Conservation (phyloP, 192 early-diverging fungal species). For the Podila epicladia region DNA sequence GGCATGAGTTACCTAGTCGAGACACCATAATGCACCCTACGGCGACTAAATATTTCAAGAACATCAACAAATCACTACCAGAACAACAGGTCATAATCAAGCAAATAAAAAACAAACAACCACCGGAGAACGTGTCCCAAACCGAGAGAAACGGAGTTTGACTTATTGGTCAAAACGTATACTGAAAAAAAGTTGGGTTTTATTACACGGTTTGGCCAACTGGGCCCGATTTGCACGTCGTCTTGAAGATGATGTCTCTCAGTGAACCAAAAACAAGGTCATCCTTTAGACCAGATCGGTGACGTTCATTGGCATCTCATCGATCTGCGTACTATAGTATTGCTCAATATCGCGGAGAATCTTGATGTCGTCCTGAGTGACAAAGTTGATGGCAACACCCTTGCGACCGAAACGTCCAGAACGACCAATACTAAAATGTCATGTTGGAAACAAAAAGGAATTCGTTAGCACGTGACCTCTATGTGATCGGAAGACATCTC, state of each 20-base stretch:
- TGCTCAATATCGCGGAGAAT: conserved; percentile 98
- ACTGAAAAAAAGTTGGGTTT: too few species aligned
- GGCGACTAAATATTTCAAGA: background rate
- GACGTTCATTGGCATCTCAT: conserved; percentile 92
- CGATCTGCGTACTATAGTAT: conserved; percentile 97
- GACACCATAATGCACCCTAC: background rate
- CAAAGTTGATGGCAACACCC: conserved; percentile 99
- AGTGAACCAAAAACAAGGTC: too few species aligned
- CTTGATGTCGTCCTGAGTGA: conserved; percentile 92
- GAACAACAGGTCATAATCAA: too few species aligned
- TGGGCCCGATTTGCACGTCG: too few species aligned
- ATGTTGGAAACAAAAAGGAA: background rate
- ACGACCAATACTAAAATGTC: conserved; percentile 79
- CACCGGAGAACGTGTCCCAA: too few species aligned
- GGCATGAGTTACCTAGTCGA: background rate
- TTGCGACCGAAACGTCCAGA: conserved; percentile 98
- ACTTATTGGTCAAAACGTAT: too few species aligned
- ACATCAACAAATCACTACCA: background rate
- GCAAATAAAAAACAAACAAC: too few species aligned
- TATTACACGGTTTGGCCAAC: too few species aligned
- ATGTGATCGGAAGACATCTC: too few species aligned
- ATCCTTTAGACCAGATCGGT: conserved; percentile 52
- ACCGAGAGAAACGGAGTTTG: too few species aligned
- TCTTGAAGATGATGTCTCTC: too few species aligned
- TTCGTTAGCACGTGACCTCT: background rate